phyloP scores from a whole-genome alignment of 1,139 yeast species.

The Hemisphaericaspora subhashii region DNA sequence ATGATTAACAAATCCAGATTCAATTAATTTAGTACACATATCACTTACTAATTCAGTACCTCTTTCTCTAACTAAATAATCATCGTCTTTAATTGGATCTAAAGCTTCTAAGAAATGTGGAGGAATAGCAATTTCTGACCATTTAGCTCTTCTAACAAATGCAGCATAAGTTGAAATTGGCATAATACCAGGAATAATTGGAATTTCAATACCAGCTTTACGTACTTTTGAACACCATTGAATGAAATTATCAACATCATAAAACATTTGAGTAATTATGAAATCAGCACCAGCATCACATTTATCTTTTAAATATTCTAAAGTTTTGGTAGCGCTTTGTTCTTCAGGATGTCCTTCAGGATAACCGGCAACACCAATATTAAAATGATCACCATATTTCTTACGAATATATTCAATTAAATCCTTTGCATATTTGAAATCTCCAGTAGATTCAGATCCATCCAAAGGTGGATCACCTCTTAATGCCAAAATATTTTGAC shows the following conservation, averaged over 20 bases:
- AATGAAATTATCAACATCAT: slow-evolving; percentile 84
- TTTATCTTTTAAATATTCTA: slow-evolving; percentile 76
- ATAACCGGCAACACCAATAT: slow-evolving; percentile 91
- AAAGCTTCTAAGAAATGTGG: slow-evolving; percentile 65
- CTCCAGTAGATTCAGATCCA: slow-evolving; percentile 62
- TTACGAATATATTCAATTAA: slow-evolving; percentile 73
- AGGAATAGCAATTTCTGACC: slow-evolving; percentile 88
- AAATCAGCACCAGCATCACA: slow-evolving; percentile 93
- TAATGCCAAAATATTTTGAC: slow-evolving; percentile 86
- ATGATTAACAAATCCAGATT: slow-evolving; percentile 76
- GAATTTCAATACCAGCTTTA: slow-evolving; percentile 74
- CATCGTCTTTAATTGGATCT: slow-evolving; percentile 89
- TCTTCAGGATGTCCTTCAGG: slow-evolving; percentile 97
- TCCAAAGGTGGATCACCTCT: slow-evolving; percentile 85
- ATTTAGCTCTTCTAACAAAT: slow-evolving; percentile 86
- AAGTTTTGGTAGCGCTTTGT: slow-evolving; percentile 52
- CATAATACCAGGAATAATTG: slow-evolving; percentile 97
- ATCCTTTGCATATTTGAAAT: slow-evolving; percentile 80
- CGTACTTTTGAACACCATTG: slow-evolving; percentile 77
- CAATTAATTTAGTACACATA: slow-evolving; percentile 74
- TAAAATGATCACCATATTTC: slow-evolving; percentile 75
- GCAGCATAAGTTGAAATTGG: slow-evolving; percentile 94
- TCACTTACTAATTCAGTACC: slow-evolving; percentile 84
- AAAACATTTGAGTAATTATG: slow-evolving; percentile 89
- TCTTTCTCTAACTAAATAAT: slow-evolving; percentile 77